Conservation (phyloP, 805 yeast species). For the Kluyveromyces aestuarii region DNA sequence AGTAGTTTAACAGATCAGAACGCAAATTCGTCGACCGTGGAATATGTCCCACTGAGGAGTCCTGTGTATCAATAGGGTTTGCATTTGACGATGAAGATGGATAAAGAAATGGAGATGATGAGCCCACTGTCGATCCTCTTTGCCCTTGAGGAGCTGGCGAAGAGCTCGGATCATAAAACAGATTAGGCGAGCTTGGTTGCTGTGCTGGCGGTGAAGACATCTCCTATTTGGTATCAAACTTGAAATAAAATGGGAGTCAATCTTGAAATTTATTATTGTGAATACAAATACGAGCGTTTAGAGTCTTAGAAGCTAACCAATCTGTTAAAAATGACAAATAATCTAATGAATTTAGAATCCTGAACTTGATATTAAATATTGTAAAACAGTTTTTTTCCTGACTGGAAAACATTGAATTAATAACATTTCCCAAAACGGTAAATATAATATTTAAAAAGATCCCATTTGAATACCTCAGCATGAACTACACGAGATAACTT, state of each 20-base stretch:
- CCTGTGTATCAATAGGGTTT: slow-evolving; percentile 23
- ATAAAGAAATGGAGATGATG: slow-evolving; percentile 38
- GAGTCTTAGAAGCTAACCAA: background rate
- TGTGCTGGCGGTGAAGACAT: slow-evolving; percentile 23
- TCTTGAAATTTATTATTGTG: background rate
- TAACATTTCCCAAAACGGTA: slow-evolving; percentile 5
- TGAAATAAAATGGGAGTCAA: background rate
- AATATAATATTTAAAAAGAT: no score
- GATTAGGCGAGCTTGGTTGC: slow-evolving; percentile 30
- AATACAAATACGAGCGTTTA: no score
- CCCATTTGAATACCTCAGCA: no score
- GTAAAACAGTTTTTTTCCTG: background rate
- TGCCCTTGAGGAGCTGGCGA: slow-evolving; percentile 16
- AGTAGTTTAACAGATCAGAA: slow-evolving; percentile 32
- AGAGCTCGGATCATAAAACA: slow-evolving; percentile 25
- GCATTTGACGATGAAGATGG: slow-evolving; percentile 30
- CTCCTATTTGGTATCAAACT: background rate
- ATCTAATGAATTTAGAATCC: background rate
- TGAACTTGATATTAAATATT: background rate
- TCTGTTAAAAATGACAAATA: background rate
- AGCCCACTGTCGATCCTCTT: slow-evolving; percentile 18
- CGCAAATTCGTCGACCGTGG: slow-evolving; percentile 32
- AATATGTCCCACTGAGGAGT: slow-evolving; percentile 10
- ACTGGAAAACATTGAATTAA: background rate
- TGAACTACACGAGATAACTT: no score